Conservation (phyloP, 1,139 yeast species). For the Entelexis paramagnoliae region DNA sequence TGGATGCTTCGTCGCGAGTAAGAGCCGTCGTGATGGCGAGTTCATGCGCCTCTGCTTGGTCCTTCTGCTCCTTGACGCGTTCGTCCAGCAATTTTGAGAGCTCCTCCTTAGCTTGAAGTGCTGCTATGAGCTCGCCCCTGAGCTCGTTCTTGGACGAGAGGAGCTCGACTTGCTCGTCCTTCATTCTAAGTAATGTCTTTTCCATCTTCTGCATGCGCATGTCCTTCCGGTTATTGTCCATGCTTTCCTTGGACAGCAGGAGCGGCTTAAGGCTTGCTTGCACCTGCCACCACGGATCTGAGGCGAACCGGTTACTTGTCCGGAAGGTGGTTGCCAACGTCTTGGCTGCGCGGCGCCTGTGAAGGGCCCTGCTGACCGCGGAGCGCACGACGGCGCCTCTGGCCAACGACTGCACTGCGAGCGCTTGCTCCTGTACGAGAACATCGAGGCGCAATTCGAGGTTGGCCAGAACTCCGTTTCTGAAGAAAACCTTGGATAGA, state of each 20-base stretch:
- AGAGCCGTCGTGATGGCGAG: slow-evolving; percentile 13
- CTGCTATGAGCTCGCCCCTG: slow-evolving; percentile 30
- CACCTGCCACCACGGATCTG: slow-evolving; percentile 74
- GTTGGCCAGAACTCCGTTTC: slow-evolving; percentile 91
- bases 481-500: slow-evolving; percentile 82
- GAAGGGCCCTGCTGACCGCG: slow-evolving; percentile 42
- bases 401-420: slow-evolving; percentile 54
- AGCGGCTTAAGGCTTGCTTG: slow-evolving; percentile 67
- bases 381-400: slow-evolving; percentile 56
- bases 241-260: slow-evolving; percentile 29
- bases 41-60: slow-evolving; percentile 26
- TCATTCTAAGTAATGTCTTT: slow-evolving; percentile 31
- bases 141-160: slow-evolving; percentile 33
- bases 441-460: slow-evolving; percentile 72
- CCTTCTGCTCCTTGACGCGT: slow-evolving; percentile 23
- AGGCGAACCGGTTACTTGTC: slow-evolving; percentile 42
- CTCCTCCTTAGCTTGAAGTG: slow-evolving; percentile 26
- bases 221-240: slow-evolving; percentile 34
- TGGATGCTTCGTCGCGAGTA: slow-evolving; percentile 18
- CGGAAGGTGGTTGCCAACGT: slow-evolving; percentile 55
- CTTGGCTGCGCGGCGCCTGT: slow-evolving; percentile 60
- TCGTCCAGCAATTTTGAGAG: slow-evolving; percentile 18
- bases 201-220: slow-evolving; percentile 52
- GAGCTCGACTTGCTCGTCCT: slow-evolving; percentile 31
- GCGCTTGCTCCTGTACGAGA: slow-evolving; percentile 46